Evolutionary conservation across 2,329 filamentous ascomycete species (phyloP), one percentile per base, ranked within the genome.

Genomic region (Alternaria ventricosa): DNA sequence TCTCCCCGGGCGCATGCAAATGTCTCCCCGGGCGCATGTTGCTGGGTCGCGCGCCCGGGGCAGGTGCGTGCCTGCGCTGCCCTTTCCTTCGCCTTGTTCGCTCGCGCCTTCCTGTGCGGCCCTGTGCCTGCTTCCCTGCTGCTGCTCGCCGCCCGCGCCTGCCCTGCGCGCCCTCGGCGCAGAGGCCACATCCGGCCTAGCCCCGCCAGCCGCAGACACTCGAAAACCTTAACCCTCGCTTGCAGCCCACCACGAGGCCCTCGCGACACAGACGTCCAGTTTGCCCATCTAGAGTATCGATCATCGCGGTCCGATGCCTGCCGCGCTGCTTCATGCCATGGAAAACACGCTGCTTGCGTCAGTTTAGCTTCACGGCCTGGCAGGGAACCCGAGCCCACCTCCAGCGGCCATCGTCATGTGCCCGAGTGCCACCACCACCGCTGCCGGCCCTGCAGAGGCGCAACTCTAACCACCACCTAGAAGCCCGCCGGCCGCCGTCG

Each of bases 201-300:
- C 53, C 41, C 60, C 12, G 28, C 51, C 18, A 46, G 27, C 43
- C 41, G 22, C 50, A 50, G 44, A 33, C 57, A 33, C 55, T 28
- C 55, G 18, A 59, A 55, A 63, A 57, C 51, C 58, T 59, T 61
- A 36, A 18, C 18, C 55, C 63, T 68, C 64, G 66, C 66, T 66
- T 66, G 66, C 59, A 64, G 36, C 56, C 55, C 59, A 55, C 64
- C 66, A 63, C 66, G 61, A 60, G 64, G 58, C 61, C 50, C 56
- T 50, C 44, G 53, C 55, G 55, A 64, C 64, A 66, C 66, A 68
- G 66, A 68, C 64, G 30, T 30, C 30, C 61, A 62, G 64, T 66
- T 66, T 68, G 66, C 66, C 66, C 59, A 57, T 50, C 61, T 57
- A 56, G 41, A 65, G 64, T 64, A 55, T 51, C n/a, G 63, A 63